Conservation (phyloP, 805 yeast species). For the Saccharomycopsis lassenensis region DNA sequence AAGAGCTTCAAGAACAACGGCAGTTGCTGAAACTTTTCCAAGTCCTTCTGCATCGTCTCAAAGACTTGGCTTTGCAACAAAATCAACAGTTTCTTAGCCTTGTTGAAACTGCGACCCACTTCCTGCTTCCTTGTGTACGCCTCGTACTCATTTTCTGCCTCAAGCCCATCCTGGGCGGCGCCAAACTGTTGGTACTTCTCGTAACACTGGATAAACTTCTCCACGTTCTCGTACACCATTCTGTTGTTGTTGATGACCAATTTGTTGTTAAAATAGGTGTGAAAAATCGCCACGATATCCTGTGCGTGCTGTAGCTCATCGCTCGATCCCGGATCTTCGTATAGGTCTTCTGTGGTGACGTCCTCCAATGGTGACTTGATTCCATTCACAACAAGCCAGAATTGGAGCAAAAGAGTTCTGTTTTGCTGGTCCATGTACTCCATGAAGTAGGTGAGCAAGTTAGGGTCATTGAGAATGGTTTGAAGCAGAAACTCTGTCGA, state of each 20-base stretch:
- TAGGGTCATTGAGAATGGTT: constrained; percentile 38
- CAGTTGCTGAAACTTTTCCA: constrained; percentile 51
- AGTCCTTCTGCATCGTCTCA: constrained; percentile 39
- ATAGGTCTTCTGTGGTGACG: constrained; percentile 14
- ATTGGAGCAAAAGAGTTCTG: constrained; percentile 39
- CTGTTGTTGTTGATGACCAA: constrained; percentile 16
- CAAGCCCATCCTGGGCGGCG: not conserved
- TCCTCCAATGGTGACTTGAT: constrained; percentile 65
- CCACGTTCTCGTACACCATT: constrained; percentile 17
- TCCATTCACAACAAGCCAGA: constrained; percentile 57
- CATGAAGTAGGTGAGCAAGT: constrained; percentile 37
- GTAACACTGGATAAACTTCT: constrained; percentile 12
- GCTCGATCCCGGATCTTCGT: constrained; percentile 15
- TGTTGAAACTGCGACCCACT: constrained; percentile 28
- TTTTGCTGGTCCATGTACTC: constrained; percentile 44
- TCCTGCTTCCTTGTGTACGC: constrained; percentile 9
- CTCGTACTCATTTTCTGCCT: constrained; percentile 9
- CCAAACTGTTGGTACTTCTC: constrained; percentile 15
- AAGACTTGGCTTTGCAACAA: constrained; percentile 44
- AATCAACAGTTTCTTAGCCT: constrained; percentile 52
- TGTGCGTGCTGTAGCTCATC: constrained; percentile 12
- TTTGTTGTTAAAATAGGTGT: constrained; percentile 15
- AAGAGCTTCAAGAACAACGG: constrained; percentile 42
- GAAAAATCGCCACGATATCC: constrained; percentile 16
- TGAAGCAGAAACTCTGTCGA: constrained; percentile 27